These are phyloP conservation scores for Spathaspora arborariae DNA, from an alignment of 805 yeast genomes.

Conservation along the genomic window DNA sequence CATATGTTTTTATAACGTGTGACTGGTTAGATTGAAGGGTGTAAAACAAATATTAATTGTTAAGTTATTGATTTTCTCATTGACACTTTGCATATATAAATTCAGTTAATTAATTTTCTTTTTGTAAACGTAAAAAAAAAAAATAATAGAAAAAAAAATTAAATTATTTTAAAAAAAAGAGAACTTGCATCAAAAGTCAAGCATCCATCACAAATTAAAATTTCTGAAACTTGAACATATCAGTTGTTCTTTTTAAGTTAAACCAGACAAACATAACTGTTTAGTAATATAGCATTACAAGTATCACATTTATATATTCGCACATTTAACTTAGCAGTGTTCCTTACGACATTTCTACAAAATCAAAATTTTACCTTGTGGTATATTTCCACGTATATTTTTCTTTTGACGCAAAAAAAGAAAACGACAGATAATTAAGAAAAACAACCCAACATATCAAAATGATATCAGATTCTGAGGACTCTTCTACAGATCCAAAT, in stretches of 20 bases:
- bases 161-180: background rate
- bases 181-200: background rate
- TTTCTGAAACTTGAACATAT: background rate
- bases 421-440: background rate
- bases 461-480: conserved; percentile 17
- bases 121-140: no score
- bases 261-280: no score
- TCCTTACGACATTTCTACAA: background rate
- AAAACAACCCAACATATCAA: background rate
- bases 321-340: no score
- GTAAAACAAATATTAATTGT: background rate
- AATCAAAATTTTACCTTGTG: background rate
- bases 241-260: no score
- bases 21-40: background rate
- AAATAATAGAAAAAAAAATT: no score
- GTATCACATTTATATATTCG: no score
- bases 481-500: conserved; percentile 13
- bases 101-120: background rate
- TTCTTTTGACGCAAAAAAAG: background rate
- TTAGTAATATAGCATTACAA: no score
- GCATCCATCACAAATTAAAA: background rate
- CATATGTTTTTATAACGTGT: background rate
- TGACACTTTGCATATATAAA: background rate
- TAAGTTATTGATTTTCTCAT: background rate
- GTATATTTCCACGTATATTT: background rate